phyloP scores from a whole-genome alignment of 495 filamentous ascomycete species.

The Xylaria acuta region DNA sequence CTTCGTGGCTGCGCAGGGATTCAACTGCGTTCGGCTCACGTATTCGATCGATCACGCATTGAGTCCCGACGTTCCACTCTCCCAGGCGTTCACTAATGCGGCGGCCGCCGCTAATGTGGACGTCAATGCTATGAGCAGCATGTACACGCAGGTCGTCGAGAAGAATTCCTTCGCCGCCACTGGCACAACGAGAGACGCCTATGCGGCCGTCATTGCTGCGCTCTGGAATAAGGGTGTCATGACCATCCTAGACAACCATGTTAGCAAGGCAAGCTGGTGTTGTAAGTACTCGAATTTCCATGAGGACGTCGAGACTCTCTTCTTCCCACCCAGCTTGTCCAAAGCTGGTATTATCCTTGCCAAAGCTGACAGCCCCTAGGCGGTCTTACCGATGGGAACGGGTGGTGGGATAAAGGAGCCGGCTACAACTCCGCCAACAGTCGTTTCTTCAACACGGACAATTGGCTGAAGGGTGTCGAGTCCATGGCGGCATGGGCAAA shows the following conservation, averaged over 20 bases:
- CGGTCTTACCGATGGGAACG: slow-evolving; percentile 57
- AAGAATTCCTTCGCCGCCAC: slow-evolving; percentile 50
- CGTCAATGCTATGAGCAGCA: slow-evolving; percentile 36
- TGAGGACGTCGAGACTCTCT: not conserved
- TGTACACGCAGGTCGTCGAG: slow-evolving; percentile 44
- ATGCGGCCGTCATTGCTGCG: slow-evolving; percentile 47
- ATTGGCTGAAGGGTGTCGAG: slow-evolving; percentile 52
- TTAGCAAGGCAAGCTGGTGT: slow-evolving; percentile 57
- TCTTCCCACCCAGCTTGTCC: not conserved
- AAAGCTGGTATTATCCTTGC: not conserved
- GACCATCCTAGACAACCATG: slow-evolving; percentile 61
- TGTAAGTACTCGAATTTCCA: slow-evolving; percentile 40
- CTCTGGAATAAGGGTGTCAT: slow-evolving; percentile 49
- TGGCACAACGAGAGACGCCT: slow-evolving; percentile 47
- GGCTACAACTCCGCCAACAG: slow-evolving; percentile 52
- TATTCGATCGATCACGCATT: slow-evolving; percentile 60
- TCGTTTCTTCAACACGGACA: slow-evolving; percentile 52
- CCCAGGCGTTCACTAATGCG: slow-evolving; percentile 48
- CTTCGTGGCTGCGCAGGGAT: slow-evolving; percentile 51
- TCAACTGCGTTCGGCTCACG: slow-evolving; percentile 63
- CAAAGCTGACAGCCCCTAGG: slow-evolving; percentile 26
- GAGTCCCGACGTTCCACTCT: slow-evolving; percentile 42
- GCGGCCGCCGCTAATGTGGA: slow-evolving; percentile 44
- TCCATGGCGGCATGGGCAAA: slow-evolving; percentile 50
- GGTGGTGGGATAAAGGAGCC: slow-evolving; percentile 57